Percentiles rank a stretch among this genome's conserved stretches.
Evolutionary conservation across 2,329 filamentous ascomycete genomes (phyloP).

Genomic region (Fusarium cicatricum): DNA sequence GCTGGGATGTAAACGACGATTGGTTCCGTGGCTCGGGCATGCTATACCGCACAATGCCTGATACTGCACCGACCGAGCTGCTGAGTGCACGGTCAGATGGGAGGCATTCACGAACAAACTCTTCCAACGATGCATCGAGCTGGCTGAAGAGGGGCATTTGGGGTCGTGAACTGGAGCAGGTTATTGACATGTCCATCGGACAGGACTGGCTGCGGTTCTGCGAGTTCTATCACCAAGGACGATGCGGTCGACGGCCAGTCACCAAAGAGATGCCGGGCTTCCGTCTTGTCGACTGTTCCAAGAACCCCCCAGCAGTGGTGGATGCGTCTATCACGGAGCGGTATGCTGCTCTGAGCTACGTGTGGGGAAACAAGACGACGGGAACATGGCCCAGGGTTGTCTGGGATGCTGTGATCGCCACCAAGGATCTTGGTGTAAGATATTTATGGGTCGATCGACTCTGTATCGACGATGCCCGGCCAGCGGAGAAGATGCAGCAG

Average conservation of each 20-base stretch:
- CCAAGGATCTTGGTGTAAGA: conserved; percentile 43
- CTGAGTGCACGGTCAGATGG: conserved; percentile 34
- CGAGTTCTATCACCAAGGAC: conserved; percentile 45
- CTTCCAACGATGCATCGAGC: conserved; percentile 29
- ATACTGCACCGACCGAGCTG: conserved; percentile 35
- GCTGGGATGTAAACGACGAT: conserved; percentile 44
- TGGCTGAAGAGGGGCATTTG: conserved; percentile 47
- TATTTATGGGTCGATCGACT: conserved; percentile 52
- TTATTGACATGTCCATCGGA: conserved; percentile 43
- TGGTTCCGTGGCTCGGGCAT: conserved; percentile 48
- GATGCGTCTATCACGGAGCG: conserved; percentile 40
- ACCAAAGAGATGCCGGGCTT: conserved; percentile 43
- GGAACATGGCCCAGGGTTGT: conserved; percentile 46
- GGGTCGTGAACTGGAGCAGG: conserved; percentile 44
- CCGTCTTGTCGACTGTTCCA: conserved; percentile 46
- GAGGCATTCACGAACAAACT: conserved; percentile 30
- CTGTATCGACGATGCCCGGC: conserved; percentile 44
- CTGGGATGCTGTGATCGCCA: conserved; percentile 44
- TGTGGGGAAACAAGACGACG: conserved; percentile 42
- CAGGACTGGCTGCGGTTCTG: conserved; percentile 48
- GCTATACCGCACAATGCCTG: conserved; percentile 45
- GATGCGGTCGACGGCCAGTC: conserved; percentile 43
- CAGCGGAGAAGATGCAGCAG: conserved; percentile 42
- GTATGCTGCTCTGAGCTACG: conserved; percentile 49
- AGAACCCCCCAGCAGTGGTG: conserved; percentile 44